These are phyloP conservation scores for Immersiporthe knoxdaviesiana DNA, from an alignment of 2,329 filamentous ascomycete species.

Conservation along the genomic window DNA sequence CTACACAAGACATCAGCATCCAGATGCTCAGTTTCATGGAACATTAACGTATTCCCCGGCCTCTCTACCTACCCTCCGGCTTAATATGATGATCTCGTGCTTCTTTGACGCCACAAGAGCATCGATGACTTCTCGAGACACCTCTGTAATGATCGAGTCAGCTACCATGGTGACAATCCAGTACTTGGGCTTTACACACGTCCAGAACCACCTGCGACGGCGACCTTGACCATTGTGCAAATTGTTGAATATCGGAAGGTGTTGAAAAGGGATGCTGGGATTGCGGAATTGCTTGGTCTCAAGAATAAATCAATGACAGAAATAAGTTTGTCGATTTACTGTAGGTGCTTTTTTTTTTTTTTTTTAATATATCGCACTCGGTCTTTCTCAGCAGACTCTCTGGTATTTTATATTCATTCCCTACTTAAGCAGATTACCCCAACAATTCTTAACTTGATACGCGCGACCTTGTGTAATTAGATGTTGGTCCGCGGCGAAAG, in stretches of 20 bases:
- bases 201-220: conserved; percentile 26
- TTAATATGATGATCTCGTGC: conserved; percentile 27
- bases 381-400: background rate
- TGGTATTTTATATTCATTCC: background rate
- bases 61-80: conserved; percentile 13
- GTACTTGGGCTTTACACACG: conserved; percentile 5
- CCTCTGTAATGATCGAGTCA: conserved; percentile 10
- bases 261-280: background rate
- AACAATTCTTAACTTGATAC: background rate
- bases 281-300: background rate
- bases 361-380: background rate
- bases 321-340: no score
- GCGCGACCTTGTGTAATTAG: background rate
- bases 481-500: background rate
- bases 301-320: no score
- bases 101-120: conserved; percentile 18
- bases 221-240: conserved; percentile 28
- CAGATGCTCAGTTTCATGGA: no score
- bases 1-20: background rate
- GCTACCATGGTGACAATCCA: no score
- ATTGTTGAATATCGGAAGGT: no score
- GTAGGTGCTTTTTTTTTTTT: no score
- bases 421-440: background rate
- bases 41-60: background rate
- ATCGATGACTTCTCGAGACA: conserved; percentile 26